Percentiles rank a stretch among this genome's conserved stretches.
These are phyloP conservation scores for Adansonia grandidieri DNA, from an alignment of 441 rosid genomes.

Conservation along the genomic window DNA sequence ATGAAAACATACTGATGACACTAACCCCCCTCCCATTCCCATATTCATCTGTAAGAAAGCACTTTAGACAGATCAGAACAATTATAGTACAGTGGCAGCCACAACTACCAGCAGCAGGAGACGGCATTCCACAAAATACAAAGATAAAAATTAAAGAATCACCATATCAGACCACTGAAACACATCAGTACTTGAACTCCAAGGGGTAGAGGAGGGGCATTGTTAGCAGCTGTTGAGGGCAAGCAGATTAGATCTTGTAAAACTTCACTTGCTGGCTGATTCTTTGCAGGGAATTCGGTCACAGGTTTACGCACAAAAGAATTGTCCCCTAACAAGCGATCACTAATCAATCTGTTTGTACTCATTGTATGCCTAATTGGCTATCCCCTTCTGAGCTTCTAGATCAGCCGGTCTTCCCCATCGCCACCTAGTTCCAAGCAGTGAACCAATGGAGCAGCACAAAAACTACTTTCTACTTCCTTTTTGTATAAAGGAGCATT, in stretches of 20 bases:
- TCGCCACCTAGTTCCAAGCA: conserved; percentile 36
- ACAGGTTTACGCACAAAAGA: conserved; percentile 38
- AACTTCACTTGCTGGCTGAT: conserved; percentile 30
- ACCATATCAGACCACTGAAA: conserved; percentile 43
- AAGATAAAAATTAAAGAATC: conserved; percentile 62
- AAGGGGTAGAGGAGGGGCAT: neutral
- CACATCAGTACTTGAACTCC: conserved; percentile 36
- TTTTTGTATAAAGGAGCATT: conserved; percentile 28
- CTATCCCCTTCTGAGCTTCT: conserved; percentile 31
- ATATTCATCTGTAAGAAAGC: conserved; percentile 39
- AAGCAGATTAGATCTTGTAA: conserved; percentile 7
- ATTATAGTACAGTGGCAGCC: conserved; percentile 55
- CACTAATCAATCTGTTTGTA: conserved; percentile 32
- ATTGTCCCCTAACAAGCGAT: conserved; percentile 36
- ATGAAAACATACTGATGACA: conserved; percentile 14
- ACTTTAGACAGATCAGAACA: conserved; percentile 39
- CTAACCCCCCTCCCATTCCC: conserved; percentile 39
- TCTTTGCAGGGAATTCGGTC: conserved; percentile 32
- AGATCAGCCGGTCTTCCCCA: conserved; percentile 27
- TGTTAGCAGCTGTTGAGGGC: conserved; percentile 31
- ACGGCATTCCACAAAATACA: conserved; percentile 35
- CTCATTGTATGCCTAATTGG: conserved; percentile 5
- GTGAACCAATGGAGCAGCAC: conserved; percentile 38
- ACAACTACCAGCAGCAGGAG: conserved; percentile 37
- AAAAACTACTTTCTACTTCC: conserved; percentile 36